Conservation (phyloP, 1,139 yeast genomes). For the Debaryomycetaceae sp. region DNA sequence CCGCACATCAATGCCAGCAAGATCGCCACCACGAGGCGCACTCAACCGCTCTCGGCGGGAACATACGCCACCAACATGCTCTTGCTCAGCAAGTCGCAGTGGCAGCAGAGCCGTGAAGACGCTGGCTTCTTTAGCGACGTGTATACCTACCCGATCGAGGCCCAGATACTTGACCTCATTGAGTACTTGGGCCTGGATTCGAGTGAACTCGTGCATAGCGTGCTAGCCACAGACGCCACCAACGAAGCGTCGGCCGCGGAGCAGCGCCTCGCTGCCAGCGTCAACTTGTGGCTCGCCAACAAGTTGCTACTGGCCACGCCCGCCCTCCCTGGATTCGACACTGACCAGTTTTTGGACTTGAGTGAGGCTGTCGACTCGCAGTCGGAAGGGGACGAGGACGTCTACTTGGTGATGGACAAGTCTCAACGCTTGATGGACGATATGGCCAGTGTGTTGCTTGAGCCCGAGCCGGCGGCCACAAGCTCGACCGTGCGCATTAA, state of each 20-base stretch:
- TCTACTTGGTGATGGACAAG: conserved; percentile 20
- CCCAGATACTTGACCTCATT: conserved; percentile 13
- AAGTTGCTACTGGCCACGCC: no score
- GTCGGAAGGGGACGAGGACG: conserved; percentile 8
- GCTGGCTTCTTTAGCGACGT: conserved; percentile 12
- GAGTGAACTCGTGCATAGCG: no score
- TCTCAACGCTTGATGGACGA: conserved; percentile 24
- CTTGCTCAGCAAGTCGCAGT: conserved; percentile 15
- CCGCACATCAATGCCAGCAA: conserved; percentile 33
- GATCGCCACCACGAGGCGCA: conserved; percentile 15
- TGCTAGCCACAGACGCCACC: no score
- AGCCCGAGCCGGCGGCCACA: conserved; percentile 7
- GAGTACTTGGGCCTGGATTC: conserved; percentile 13
- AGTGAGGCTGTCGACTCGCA: conserved; percentile 10
- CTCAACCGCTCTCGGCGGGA: conserved; percentile 5
- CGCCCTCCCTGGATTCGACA: conserved; percentile 15
- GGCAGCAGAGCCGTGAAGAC: not conserved
- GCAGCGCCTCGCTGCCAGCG: no score
- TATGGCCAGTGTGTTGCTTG: conserved; percentile 11
- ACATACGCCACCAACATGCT: conserved; percentile 17
- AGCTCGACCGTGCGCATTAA: conserved; percentile 1
- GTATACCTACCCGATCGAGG: conserved; percentile 15
- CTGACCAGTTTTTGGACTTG: conserved; percentile 22
- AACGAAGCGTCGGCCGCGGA: no score
- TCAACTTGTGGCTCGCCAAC: conserved; percentile 31